These are phyloP conservation scores for Neonectria ditissima DNA, from an alignment of 2,329 filamentous ascomycete genomes.

Conservation along the genomic window DNA sequence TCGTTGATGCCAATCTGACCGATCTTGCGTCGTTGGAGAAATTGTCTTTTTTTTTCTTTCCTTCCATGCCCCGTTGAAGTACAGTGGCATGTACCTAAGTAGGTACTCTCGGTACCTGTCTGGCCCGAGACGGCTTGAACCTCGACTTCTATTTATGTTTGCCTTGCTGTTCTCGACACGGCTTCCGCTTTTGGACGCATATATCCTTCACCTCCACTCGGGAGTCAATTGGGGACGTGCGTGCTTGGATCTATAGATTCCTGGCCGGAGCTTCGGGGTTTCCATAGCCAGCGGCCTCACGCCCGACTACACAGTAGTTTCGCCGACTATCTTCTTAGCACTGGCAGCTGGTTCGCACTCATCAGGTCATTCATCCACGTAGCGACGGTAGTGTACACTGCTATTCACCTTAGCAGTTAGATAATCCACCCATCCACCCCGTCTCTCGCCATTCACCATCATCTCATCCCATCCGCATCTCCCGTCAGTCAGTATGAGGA, in stretches of 20 bases:
- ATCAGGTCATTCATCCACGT: conserved; percentile 22
- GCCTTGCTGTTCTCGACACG: conserved; percentile 1
- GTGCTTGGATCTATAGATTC: neutral
- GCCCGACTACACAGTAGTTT: conserved; percentile 14
- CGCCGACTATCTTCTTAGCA: conserved; percentile 22
- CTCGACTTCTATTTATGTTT: conserved; percentile 14
- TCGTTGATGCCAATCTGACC: conserved; percentile 40
- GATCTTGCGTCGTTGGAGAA: conserved; percentile 29
- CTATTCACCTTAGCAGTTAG: conserved; percentile 20
- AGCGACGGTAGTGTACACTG: conserved; percentile 13
- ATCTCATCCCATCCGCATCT: conserved; percentile 8
- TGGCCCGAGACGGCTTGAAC: neutral
- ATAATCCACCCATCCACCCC: conserved; percentile 18
- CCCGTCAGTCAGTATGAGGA: neutral
- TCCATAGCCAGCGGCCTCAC: conserved; percentile 13
- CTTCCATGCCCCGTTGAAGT: conserved; percentile 21
- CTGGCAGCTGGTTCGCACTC: conserved; percentile 5
- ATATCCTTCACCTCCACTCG: neutral
- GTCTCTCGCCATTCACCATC: conserved; percentile 9
- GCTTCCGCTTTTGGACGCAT: neutral
- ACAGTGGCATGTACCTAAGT: too few relatives aligned
- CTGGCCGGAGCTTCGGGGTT: conserved; percentile 12
- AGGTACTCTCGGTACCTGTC: neutral
- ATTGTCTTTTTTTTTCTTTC: conserved; percentile 37
- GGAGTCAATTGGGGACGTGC: neutral